These are phyloP conservation scores for Cladosporium sp. DNA, from an alignment of 2,329 filamentous ascomycete species.

Conservation along the genomic window DNA sequence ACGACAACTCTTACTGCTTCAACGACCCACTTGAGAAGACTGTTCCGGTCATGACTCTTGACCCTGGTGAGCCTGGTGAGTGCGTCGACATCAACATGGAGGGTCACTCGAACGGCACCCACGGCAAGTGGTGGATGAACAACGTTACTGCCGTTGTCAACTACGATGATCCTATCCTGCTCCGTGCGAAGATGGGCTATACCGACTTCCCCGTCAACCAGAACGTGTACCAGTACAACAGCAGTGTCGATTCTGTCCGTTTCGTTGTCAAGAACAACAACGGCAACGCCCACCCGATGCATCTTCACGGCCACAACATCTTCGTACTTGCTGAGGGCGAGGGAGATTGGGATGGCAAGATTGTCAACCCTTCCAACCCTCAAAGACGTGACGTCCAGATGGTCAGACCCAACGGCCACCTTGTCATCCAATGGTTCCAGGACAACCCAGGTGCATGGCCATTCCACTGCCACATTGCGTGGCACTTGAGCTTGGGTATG, in stretches of 20 bases:
- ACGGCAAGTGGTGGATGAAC: slow-evolving; percentile 57
- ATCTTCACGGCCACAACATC: slow-evolving; percentile 53
- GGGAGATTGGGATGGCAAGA: slow-evolving; percentile 45
- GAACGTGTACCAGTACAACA: slow-evolving; percentile 48
- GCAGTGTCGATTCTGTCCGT: not conserved
- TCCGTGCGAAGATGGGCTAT: slow-evolving; percentile 49
- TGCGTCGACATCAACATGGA: slow-evolving; percentile 17
- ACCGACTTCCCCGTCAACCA: slow-evolving; percentile 36
- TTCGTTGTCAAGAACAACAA: slow-evolving; percentile 40
- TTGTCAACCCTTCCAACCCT: slow-evolving; percentile 41
- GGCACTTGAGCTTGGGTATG: slow-evolving; percentile 33
- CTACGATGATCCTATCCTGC: slow-evolving; percentile 61
- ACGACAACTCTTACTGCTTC: slow-evolving; percentile 53
- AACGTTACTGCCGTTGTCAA: slow-evolving; percentile 54
- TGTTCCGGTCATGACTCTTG: slow-evolving; percentile 14
- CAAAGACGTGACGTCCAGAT: slow-evolving; percentile 41
- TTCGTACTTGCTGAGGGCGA: slow-evolving; percentile 46
- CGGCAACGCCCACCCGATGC: slow-evolving; percentile 41
- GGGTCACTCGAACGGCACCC: slow-evolving; percentile 15
- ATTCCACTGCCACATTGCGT: slow-evolving; percentile 33
- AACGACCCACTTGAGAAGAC: slow-evolving; percentile 19
- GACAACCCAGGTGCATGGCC: slow-evolving; percentile 42
- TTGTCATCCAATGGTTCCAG: slow-evolving; percentile 40
- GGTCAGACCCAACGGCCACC: slow-evolving; percentile 34
- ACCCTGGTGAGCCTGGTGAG: slow-evolving; percentile 17